Evolutionary conservation across 2,329 filamentous ascomycete genomes (phyloP).

Genomic region (Didymella segeticola): DNA sequence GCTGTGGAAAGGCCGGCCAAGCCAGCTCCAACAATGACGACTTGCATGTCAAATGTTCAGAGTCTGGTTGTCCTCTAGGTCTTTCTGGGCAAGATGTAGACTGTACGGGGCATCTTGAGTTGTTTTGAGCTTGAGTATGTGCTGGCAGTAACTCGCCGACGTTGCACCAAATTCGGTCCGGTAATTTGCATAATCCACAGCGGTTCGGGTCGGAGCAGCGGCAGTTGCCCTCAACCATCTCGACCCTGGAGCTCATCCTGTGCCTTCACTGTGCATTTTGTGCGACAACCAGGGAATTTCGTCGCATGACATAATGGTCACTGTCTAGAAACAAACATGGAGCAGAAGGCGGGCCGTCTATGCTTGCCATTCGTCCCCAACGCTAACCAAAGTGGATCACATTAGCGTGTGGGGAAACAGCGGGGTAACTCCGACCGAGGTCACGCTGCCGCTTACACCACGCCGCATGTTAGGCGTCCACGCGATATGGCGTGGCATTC

Average conservation of each 20-base stretch:
- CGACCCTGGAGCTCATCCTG: neutral
- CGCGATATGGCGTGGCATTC: constrained; percentile 9
- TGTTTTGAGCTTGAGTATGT: neutral
- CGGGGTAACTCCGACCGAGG: constrained; percentile 13
- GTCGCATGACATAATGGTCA: neutral
- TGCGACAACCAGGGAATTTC: neutral
- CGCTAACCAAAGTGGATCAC: neutral
- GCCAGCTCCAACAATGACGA: constrained; percentile 13
- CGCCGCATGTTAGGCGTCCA: constrained; percentile 8
- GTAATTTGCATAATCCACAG: neutral
- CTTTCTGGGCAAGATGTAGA: neutral
- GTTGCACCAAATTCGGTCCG: constrained; percentile 5
- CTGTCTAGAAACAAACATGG: neutral
- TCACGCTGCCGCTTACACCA: constrained; percentile 12
- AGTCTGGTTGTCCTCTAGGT: too few relatives aligned
- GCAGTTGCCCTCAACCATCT: neutral
- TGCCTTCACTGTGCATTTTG: neutral
- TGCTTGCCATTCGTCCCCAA: neutral
- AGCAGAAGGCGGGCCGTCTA: neutral
- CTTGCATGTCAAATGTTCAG: neutral
- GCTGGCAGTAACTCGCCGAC: neutral
- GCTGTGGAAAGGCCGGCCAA: constrained; percentile 15
- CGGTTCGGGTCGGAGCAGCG: neutral
- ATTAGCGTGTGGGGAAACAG: constrained; percentile 8
- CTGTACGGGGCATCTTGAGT: neutral